These are phyloP conservation scores for Parascedosporium putredinis DNA, from an alignment of 2,329 filamentous ascomycete species.

Conservation along the genomic window DNA sequence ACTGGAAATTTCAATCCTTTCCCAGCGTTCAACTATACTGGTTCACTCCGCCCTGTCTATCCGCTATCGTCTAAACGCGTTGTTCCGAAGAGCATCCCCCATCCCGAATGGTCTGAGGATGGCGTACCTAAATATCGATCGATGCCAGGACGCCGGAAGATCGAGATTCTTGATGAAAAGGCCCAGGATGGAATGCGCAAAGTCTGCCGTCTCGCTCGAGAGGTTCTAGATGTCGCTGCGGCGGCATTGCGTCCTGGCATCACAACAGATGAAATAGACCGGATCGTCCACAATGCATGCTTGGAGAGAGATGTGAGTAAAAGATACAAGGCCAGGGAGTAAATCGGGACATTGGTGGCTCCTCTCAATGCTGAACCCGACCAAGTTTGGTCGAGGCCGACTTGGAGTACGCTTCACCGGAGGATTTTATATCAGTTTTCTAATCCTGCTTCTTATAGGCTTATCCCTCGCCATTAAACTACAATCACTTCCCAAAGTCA, in stretches of 20 bases:
- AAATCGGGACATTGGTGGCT: too few species aligned
- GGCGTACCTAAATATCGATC: slow-evolving; percentile 56
- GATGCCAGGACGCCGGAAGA: slow-evolving; percentile 64
- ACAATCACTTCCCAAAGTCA: slow-evolving; percentile 94
- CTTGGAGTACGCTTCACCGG: too few species aligned
- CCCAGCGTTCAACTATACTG: slow-evolving; percentile 75
- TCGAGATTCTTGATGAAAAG: slow-evolving; percentile 69
- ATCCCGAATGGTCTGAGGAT: slow-evolving; percentile 80
- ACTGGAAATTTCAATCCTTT: slow-evolving; percentile 88
- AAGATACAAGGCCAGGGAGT: neutral
- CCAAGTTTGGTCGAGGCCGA: too few species aligned
- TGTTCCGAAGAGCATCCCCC: slow-evolving; percentile 69
- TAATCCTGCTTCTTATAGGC: slow-evolving; percentile 42
- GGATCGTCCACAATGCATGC: slow-evolving; percentile 89
- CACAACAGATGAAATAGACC: slow-evolving; percentile 90
- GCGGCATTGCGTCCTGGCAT: slow-evolving; percentile 78
- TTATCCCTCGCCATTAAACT: slow-evolving; percentile 91
- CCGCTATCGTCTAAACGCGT: slow-evolving; percentile 63
- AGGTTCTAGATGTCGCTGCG: slow-evolving; percentile 87
- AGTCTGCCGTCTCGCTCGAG: slow-evolving; percentile 75
- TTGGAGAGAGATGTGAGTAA: slow-evolving; percentile 74
- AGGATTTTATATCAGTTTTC: too few species aligned
- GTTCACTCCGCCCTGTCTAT: slow-evolving; percentile 75
- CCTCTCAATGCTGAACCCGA: too few species aligned
- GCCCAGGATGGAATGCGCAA: slow-evolving; percentile 86